phyloP scores from a whole-genome alignment of 768 basidiomycete genomes.

The Podaxis rugospora region DNA sequence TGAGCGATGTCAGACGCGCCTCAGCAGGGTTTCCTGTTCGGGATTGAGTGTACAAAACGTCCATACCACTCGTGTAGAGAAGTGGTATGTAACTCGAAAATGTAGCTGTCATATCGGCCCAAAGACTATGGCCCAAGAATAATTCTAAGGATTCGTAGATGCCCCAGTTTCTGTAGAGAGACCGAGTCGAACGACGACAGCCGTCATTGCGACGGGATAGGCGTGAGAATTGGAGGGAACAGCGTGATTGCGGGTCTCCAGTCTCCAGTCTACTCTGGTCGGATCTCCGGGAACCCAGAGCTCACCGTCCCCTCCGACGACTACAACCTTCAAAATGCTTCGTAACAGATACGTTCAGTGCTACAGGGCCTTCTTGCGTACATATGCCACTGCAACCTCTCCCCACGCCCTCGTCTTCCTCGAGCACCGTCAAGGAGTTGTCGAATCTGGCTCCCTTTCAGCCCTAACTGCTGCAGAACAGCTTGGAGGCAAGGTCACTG shows the following conservation, averaged over 20 bases:
- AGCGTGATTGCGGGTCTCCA: conserved; percentile 4
- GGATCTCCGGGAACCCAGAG: background rate
- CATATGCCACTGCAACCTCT: conserved; percentile 56
- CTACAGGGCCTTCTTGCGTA: conserved; percentile 28
- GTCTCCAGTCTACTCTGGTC: background rate
- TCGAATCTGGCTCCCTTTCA: conserved; percentile 83
- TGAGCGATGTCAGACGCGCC: background rate
- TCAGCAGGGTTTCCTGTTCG: background rate
- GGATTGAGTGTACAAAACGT: background rate
- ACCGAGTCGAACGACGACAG: background rate
- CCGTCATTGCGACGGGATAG: background rate
- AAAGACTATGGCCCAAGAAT: too few relatives aligned
- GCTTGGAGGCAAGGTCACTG: conserved; percentile 84
- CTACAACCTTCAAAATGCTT: conserved; percentile 18
- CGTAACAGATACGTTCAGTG: conserved; percentile 22
- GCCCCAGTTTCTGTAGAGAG: background rate
- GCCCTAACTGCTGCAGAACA: conserved; percentile 88
- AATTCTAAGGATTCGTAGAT: background rate
- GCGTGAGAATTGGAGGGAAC: background rate
- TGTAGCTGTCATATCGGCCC: background rate
- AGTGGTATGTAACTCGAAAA: background rate
- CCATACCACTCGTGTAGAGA: background rate
- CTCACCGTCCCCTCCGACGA: conserved; percentile 2
- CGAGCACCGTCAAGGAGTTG: conserved; percentile 77
- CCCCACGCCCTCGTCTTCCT: conserved; percentile 85